These are phyloP conservation scores for Xylaria sp. DNA, from an alignment of 2,329 filamentous ascomycete species.

Conservation along the genomic window DNA sequence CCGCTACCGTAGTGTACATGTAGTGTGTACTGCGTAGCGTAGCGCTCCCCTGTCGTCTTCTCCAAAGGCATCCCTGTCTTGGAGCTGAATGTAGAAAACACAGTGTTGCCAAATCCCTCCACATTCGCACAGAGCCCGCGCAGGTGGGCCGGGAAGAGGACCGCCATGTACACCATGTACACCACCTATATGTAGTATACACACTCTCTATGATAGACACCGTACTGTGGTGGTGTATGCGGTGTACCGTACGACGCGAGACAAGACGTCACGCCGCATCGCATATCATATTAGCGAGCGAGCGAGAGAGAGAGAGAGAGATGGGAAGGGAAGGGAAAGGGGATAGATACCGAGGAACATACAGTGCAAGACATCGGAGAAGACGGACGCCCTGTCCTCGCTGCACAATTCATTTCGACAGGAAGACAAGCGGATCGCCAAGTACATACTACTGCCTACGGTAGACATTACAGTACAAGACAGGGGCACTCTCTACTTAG, in stretches of 20 bases:
- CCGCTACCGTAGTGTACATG: conserved; percentile 30
- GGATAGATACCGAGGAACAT: conserved; percentile 14
- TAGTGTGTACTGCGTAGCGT: background rate
- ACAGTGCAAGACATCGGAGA: conserved; percentile 25
- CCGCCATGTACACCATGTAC: conserved; percentile 24
- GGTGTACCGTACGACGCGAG: conserved; percentile 19
- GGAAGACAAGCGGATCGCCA: conserved; percentile 11
- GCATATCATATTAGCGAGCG: conserved; percentile 21
- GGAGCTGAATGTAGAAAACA: conserved; percentile 37
- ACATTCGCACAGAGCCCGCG: conserved; percentile 34
- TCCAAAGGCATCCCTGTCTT: conserved; percentile 36
- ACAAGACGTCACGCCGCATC: conserved; percentile 33
- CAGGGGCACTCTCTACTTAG: conserved; percentile 19
- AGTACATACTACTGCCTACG: background rate
- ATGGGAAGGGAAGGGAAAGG: conserved; percentile 16
- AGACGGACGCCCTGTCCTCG: conserved; percentile 1
- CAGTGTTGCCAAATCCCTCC: conserved; percentile 32
- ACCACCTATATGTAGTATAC: too few relatives aligned
- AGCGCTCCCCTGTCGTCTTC: conserved; percentile 32
- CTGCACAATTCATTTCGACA: conserved; percentile 13
- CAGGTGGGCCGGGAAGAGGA: conserved; percentile 34
- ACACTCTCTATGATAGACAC: too few relatives aligned
- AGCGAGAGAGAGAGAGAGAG: conserved; percentile 3
- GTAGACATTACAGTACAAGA: conserved; percentile 5
- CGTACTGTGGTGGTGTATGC: background rate